Percentiles rank a stretch among this genome's conserved stretches.
Conservation (phyloP, 2,329 filamentous ascomycete genomes). For the Polychaeton citri region DNA sequence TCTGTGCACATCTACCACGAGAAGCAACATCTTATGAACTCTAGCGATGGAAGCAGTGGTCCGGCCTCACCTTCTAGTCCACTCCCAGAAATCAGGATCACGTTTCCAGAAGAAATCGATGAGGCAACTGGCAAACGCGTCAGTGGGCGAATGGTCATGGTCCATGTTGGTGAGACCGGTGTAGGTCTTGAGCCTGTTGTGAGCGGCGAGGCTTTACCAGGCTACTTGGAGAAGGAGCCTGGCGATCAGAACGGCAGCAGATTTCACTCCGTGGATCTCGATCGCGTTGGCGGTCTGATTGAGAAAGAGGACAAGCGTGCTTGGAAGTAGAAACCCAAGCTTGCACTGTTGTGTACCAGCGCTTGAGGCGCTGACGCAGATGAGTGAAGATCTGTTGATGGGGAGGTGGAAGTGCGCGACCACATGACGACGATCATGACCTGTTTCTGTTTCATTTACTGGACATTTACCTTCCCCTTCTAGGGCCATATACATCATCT, state of each 20-base stretch:
- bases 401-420: background rate
- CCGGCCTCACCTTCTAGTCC: conserved; percentile 65
- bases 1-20: conserved; percentile 65
- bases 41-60: conserved; percentile 46
- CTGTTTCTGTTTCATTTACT: background rate
- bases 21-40: conserved; percentile 65
- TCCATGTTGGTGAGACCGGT: conserved; percentile 76
- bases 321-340: background rate
- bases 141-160: conserved; percentile 80
- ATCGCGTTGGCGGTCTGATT: conserved; percentile 84
- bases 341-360: background rate
- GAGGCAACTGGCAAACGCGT: conserved; percentile 57
- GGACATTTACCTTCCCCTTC: background rate
- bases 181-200: conserved; percentile 75
- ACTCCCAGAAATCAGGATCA: conserved; percentile 92
- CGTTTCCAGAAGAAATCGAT: conserved; percentile 92
- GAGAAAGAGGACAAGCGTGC: conserved; percentile 53
- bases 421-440: background rate
- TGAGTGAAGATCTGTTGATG: background rate
- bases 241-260: conserved; percentile 35
- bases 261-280: conserved; percentile 90
- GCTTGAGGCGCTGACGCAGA: background rate
- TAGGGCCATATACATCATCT: no score
- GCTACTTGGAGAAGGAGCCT: conserved; percentile 71
- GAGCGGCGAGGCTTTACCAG: conserved; percentile 57